phyloP scores from a whole-genome alignment of 768 basidiomycete genomes.

The Gautieria morchelliformis region DNA sequence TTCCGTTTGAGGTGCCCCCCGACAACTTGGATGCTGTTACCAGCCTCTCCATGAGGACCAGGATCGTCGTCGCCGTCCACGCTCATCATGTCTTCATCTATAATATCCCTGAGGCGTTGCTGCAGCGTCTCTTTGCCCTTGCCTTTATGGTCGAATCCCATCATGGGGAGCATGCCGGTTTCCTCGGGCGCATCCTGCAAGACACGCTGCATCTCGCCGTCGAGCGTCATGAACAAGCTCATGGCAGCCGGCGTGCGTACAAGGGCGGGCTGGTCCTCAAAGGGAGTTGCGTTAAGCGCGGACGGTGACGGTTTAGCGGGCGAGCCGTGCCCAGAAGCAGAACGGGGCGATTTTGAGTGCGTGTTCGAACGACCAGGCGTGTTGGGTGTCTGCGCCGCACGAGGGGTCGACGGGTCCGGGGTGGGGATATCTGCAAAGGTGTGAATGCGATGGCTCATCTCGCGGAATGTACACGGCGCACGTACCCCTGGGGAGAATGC shows the following conservation, averaged over 20 bases:
- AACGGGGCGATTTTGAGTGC: background rate
- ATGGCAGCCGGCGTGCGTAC: constrained; percentile 68
- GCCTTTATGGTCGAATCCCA: background rate
- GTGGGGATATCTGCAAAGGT: background rate
- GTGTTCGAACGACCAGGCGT: constrained; percentile 5
- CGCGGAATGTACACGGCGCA: background rate
- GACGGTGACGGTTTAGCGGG: constrained; percentile 16
- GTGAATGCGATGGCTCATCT: background rate
- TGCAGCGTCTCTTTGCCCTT: background rate
- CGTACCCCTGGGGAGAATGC: background rate
- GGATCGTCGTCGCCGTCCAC: background rate
- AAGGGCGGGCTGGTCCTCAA: constrained; percentile 60
- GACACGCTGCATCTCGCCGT: constrained; percentile 35
- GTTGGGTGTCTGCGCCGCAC: background rate
- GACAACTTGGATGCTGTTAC: constrained; percentile 15
- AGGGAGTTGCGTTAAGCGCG: constrained; percentile 33
- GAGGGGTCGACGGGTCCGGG: constrained; percentile 2
- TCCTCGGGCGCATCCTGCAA: background rate
- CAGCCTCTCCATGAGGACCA: background rate
- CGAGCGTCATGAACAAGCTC: constrained; percentile 53
- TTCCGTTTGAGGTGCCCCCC: constrained; percentile 51
- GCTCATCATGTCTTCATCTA: background rate
- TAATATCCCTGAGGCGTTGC: background rate
- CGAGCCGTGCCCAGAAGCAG: constrained; percentile 1
- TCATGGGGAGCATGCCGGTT: background rate